Evolutionary conservation across 129 eudicot species (phyloP).

Genomic region (Deinandra increscens): DNA sequence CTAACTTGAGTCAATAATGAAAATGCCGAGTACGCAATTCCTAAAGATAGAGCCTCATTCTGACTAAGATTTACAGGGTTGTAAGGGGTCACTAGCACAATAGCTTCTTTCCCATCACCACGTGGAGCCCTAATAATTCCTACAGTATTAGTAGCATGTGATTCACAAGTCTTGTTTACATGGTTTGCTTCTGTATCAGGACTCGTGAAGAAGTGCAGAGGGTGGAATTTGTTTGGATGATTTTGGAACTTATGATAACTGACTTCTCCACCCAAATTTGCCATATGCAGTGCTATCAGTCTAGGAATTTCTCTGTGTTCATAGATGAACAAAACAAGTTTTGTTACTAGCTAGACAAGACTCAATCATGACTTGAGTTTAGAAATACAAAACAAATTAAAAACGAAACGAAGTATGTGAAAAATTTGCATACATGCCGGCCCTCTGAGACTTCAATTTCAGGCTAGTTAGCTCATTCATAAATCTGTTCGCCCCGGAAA

Average conservation of each 20-base stretch:
- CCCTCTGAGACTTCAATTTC: slow-evolving; percentile 30
- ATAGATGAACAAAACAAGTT: slow-evolving; percentile 1
- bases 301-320: slow-evolving; percentile 69
- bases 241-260: slow-evolving; percentile 72
- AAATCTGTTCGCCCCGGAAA: slow-evolving; percentile 56
- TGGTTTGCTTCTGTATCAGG: slow-evolving; percentile 46
- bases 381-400: not conserved
- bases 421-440: slow-evolving; percentile 62
- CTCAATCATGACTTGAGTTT: not conserved
- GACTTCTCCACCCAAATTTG: slow-evolving; percentile 84
- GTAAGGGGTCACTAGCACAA: slow-evolving; percentile 91
- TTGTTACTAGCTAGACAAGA: slow-evolving; percentile 13
- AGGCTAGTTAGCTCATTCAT: slow-evolving; percentile 54
- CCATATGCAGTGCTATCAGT: slow-evolving; percentile 58
- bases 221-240: slow-evolving; percentile 59
- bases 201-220: slow-evolving; percentile 73
- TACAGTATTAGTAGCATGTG: slow-evolving; percentile 64
- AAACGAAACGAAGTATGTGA: slow-evolving; percentile 12
- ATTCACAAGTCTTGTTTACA: slow-evolving; percentile 55
- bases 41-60: slow-evolving; percentile 76
- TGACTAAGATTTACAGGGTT: slow-evolving; percentile 53
- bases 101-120: slow-evolving; percentile 96
- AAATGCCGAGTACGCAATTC: slow-evolving; percentile 67
- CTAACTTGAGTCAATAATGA: slow-evolving; percentile 77
- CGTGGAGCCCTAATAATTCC: slow-evolving; percentile 96